Conservation (phyloP, 2,329 filamentous ascomycete genomes). For the Hypoxylon sp. region DNA sequence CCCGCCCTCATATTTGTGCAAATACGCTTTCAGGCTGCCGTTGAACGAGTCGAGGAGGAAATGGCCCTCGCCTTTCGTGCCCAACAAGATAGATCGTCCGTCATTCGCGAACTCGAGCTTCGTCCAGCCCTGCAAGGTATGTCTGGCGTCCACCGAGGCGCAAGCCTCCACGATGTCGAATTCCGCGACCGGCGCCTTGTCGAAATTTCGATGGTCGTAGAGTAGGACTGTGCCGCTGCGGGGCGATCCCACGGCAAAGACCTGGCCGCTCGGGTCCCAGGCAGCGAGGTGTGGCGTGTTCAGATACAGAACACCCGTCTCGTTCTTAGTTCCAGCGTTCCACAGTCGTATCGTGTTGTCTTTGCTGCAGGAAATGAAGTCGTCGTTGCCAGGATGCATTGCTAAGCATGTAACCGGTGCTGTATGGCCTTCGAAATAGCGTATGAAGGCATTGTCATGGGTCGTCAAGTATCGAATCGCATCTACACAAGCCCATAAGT, state of each 20-base stretch:
- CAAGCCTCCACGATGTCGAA: conserved; percentile 81
- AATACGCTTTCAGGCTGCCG: conserved; percentile 81
- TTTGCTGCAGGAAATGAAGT: conserved; percentile 90
- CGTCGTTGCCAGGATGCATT: conserved; percentile 88
- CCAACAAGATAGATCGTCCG: conserved; percentile 86
- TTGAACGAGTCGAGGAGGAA: conserved; percentile 95
- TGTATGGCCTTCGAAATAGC: conserved; percentile 95
- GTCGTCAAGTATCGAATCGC: conserved; percentile 89
- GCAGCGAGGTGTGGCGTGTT: conserved; percentile 85
- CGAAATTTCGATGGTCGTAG: conserved; percentile 94
- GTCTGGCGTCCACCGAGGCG: conserved; percentile 66
- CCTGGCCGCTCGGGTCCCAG: conserved; percentile 91
- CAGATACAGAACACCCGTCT: conserved; percentile 84
- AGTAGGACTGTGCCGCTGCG: conserved; percentile 84
- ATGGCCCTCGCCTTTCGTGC: conserved; percentile 87
- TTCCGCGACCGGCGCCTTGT: conserved; percentile 88
- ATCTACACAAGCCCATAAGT: conserved; percentile 62
- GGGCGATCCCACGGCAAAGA: conserved; percentile 91
- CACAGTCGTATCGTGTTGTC: conserved; percentile 94
- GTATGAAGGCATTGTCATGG: conserved; percentile 96
- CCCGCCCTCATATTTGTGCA: conserved; percentile 71
- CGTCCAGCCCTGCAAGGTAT: conserved; percentile 81
- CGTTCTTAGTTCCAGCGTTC: conserved; percentile 86
- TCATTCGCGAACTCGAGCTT: conserved; percentile 97
- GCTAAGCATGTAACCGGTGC: conserved; percentile 85